Evolutionary conservation across 176 grass and related monocot genomes (phyloP).

Genomic region (Oryza rufipogon): DNA sequence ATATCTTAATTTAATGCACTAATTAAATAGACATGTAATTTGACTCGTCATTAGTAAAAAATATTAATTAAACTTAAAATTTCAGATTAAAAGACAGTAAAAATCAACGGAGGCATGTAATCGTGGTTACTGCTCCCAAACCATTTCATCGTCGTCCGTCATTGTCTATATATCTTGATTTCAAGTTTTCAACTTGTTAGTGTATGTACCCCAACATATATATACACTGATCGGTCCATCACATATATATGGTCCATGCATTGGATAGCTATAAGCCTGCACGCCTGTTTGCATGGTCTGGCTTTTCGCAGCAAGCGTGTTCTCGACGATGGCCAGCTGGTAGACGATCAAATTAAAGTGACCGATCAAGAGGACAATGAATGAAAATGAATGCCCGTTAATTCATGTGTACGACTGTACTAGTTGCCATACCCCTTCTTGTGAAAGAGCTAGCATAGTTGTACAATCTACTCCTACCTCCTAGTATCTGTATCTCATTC

Average conservation of each 20-base stretch:
- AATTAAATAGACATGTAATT: too few relatives aligned
- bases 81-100: background rate
- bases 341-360: background rate
- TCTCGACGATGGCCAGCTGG: background rate
- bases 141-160: background rate
- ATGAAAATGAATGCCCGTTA: background rate
- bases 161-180: background rate
- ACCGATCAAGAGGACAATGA: background rate
- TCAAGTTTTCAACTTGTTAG: conserved; percentile 3
- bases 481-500: background rate
- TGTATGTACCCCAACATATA: background rate
- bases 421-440: background rate
- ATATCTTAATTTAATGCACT: background rate
- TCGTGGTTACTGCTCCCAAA: background rate
- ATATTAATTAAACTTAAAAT: background rate
- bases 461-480: background rate
- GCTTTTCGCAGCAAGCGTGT: conserved; percentile 25
- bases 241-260: conserved; percentile 9
- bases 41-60: background rate
- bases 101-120: background rate
- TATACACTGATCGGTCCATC: background rate
- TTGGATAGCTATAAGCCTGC: background rate
- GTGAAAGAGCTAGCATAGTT: background rate
- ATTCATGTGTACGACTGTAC: background rate
- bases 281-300: background rate